These are phyloP conservation scores for Rhizoctonia solani DNA, from an alignment of 1,284 basidiomycete species.

Conservation along the genomic window DNA sequence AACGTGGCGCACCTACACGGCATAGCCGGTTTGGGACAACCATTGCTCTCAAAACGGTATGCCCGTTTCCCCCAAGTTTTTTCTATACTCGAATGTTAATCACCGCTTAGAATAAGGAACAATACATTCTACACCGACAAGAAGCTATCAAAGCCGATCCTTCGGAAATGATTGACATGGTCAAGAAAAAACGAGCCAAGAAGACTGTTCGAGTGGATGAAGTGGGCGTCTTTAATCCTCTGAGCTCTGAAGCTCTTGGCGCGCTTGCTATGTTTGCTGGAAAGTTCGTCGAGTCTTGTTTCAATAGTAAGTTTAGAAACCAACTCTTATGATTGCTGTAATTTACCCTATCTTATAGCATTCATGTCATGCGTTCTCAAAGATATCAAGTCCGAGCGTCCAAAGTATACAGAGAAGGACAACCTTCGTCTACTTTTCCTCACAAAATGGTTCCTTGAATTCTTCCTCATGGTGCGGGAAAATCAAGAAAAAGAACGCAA, in stretches of 20 bases:
- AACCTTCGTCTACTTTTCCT: conserved; percentile 82
- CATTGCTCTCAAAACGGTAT: conserved; percentile 65
- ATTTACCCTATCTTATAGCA: conserved; percentile 51
- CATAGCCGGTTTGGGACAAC: conserved; percentile 96
- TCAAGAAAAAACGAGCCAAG: conserved; percentile 67
- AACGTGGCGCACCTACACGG: conserved; percentile 70
- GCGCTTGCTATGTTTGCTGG: conserved; percentile 69
- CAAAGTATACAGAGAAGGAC: conserved; percentile 89
- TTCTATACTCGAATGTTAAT: neutral
- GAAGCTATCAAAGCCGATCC: conserved; percentile 76
- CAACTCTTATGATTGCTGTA: too few species aligned
- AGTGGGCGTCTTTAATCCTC: conserved; percentile 69
- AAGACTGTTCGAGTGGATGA: conserved; percentile 65
- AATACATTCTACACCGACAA: conserved; percentile 77
- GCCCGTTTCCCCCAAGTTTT: neutral
- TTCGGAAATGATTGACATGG: conserved; percentile 75
- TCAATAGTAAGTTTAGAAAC: conserved; percentile 69
- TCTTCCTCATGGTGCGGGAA: conserved; percentile 65
- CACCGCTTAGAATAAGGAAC: conserved; percentile 45
- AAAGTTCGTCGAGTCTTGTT: conserved; percentile 77
- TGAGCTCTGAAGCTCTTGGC: conserved; percentile 71
- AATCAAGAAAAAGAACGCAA: conserved; percentile 32
- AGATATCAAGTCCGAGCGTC: conserved; percentile 88
- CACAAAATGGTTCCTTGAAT: conserved; percentile 87
- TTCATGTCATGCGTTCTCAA: conserved; percentile 84